These are phyloP conservation scores for Solanum okadae DNA, from an alignment of 257 asterid genomes.

Conservation along the genomic window DNA sequence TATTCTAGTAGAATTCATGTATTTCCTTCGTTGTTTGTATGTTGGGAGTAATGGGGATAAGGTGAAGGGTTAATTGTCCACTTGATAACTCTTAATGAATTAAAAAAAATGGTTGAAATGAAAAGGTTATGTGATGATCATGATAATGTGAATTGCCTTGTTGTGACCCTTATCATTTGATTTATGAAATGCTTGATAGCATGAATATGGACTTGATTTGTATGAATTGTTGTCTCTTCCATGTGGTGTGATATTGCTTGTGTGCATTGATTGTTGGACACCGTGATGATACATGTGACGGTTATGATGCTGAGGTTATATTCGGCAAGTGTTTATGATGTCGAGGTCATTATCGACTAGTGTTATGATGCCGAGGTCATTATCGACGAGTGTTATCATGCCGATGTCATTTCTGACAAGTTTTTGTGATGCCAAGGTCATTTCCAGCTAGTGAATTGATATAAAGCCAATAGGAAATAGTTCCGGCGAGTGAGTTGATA, in stretches of 20 bases:
- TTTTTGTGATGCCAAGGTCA: no score
- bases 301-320: no score
- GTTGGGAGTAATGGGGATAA: not conserved
- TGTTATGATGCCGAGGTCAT: no score
- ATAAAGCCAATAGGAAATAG: no score
- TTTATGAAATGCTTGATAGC: not conserved
- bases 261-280: not conserved
- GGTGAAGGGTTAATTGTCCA: not conserved
- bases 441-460: no score
- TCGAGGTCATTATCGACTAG: no score
- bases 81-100: not conserved
- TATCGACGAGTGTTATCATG: no score
- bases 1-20: not conserved
- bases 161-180: not conserved
- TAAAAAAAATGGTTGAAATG: not conserved
- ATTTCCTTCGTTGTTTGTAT: not conserved
- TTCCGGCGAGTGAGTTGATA: no score
- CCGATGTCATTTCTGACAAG: no score
- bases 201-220: not conserved
- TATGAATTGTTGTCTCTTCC: not conserved
- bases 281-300: no score
- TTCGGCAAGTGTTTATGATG: no score
- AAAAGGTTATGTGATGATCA: not conserved
- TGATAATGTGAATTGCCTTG: not conserved
- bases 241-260: not conserved